Conservation (phyloP, 2,329 filamentous ascomycete species). For the Diaporthe longicolla region DNA sequence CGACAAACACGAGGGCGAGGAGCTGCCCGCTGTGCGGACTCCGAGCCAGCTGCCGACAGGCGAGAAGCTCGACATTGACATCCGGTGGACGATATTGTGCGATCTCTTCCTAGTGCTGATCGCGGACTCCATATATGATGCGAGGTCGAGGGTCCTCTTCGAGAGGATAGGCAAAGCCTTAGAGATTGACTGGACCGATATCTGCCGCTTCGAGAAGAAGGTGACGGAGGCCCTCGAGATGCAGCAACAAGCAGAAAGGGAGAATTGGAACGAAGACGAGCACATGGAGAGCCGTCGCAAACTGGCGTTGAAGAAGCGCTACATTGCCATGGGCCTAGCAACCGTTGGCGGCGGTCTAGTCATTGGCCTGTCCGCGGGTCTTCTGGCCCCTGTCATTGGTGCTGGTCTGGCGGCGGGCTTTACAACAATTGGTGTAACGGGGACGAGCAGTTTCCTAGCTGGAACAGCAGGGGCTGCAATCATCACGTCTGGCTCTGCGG, state of each 20-base stretch:
- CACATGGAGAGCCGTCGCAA: slow-evolving; percentile 92
- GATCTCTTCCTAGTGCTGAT: slow-evolving; percentile 97
- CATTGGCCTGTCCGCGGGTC: slow-evolving; percentile 92
- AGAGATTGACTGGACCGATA: slow-evolving; percentile 89
- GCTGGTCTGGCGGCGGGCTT: slow-evolving; percentile 94
- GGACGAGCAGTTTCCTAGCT: slow-evolving; percentile 89
- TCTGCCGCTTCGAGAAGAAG: slow-evolving; percentile 96
- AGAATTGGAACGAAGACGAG: slow-evolving; percentile 98
- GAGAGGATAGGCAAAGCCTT: slow-evolving; percentile 87
- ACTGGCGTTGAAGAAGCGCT: slow-evolving; percentile 82
- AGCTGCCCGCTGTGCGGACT: slow-evolving; percentile 83
- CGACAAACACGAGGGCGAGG: slow-evolving; percentile 74
- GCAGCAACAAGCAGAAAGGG: slow-evolving; percentile 93
- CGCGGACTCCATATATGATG: slow-evolving; percentile 93
- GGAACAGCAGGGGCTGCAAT: slow-evolving; percentile 93
- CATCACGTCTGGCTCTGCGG: slow-evolving; percentile 89
- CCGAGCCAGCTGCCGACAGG: slow-evolving; percentile 86
- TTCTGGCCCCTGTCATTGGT: slow-evolving; percentile 93
- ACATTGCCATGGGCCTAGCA: slow-evolving; percentile 96
- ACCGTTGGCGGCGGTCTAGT: slow-evolving; percentile 96
- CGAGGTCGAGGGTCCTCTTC: slow-evolving; percentile 86
- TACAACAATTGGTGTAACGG: slow-evolving; percentile 92
- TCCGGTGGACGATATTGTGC: slow-evolving; percentile 96
- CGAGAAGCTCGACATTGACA: slow-evolving; percentile 91
- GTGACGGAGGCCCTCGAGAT: slow-evolving; percentile 98